Percentiles rank a stretch among this genome's conserved stretches.
Conservation (phyloP, 129 eudicot species). For the Chrysanthemum lavandulifolium region DNA sequence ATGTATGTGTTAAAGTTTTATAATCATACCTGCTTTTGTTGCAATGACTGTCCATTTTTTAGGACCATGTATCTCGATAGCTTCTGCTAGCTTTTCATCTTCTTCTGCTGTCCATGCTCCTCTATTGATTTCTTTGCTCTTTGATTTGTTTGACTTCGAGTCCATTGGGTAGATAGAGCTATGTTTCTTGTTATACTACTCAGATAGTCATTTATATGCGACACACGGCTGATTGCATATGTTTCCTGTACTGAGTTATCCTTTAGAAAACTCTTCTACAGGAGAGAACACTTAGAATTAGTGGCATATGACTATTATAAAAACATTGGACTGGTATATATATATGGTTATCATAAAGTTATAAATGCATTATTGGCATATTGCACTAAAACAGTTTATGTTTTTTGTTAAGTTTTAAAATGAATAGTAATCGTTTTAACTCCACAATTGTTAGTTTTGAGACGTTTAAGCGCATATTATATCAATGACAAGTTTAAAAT, state of each 20-base stretch:
- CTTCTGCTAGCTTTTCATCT: constrained; percentile 45
- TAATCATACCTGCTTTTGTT: constrained; percentile 40
- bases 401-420: background rate
- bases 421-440: too few species aligned
- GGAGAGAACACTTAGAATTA: constrained; percentile 14
- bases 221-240: constrained; percentile 20
- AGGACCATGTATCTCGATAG: constrained; percentile 38
- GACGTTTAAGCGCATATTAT: too few species aligned
- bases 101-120: constrained; percentile 48
- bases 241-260: constrained; percentile 3
- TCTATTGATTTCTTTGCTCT: constrained; percentile 30
- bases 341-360: background rate
- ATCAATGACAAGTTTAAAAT: too few species aligned
- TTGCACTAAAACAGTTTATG: too few species aligned
- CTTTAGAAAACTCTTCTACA: constrained; percentile 6
- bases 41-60: constrained; percentile 39
- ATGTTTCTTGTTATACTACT: constrained; percentile 15
- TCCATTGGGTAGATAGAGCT: constrained; percentile 23
- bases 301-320: background rate
- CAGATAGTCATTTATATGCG: constrained; percentile 21
- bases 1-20: background rate
- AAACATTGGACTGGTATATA: background rate
- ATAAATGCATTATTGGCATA: background rate
- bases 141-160: constrained; percentile 12
- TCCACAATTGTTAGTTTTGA: too few species aligned